Conservation (phyloP, 2,329 filamentous ascomycete species). For the Dactylellina haptotyla region DNA sequence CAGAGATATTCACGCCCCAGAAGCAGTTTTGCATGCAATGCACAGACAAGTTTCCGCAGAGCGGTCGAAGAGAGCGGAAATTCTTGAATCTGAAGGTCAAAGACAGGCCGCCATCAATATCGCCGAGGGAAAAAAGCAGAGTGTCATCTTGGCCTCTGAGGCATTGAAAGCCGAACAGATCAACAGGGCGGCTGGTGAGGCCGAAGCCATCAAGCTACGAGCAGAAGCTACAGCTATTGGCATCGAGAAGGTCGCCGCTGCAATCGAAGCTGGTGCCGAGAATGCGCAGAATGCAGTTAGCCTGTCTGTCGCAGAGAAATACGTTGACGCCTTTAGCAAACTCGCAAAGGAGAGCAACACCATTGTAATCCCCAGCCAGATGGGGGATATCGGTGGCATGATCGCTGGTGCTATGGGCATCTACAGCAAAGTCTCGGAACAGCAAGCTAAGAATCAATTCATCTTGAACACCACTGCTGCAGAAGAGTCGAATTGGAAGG, state of each 20-base stretch:
- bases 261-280: constrained; percentile 77
- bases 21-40: constrained; percentile 94
- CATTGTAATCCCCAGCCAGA: constrained; percentile 94
- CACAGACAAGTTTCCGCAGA: constrained; percentile 97
- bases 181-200: constrained; percentile 90
- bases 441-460: constrained; percentile 71
- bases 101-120: constrained; percentile 98
- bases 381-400: constrained; percentile 95
- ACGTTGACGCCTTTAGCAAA: constrained; percentile 92
- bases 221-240: constrained; percentile 86
- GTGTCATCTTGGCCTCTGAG: constrained; percentile 93
- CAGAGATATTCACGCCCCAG: constrained; percentile 94
- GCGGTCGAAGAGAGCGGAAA: constrained; percentile 96
- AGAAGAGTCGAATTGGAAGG: constrained; percentile 60
- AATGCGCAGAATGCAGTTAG: constrained; percentile 85
- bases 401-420: constrained; percentile 95
- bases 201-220: constrained; percentile 88
- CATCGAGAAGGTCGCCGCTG: constrained; percentile 83
- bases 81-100: constrained; percentile 96
- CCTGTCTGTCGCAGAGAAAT: constrained; percentile 93
- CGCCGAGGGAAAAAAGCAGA: constrained; percentile 96
- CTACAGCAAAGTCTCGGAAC: constrained; percentile 89
- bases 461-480: constrained; percentile 68
- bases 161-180: constrained; percentile 89
- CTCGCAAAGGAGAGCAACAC: constrained; percentile 95